A percentile compares a stretch with the other conserved stretches of the same genome.
Evolutionary conservation across 2,329 filamentous ascomycete species (phyloP).

Genomic region (Coniochaeta hoffmannii): DNA sequence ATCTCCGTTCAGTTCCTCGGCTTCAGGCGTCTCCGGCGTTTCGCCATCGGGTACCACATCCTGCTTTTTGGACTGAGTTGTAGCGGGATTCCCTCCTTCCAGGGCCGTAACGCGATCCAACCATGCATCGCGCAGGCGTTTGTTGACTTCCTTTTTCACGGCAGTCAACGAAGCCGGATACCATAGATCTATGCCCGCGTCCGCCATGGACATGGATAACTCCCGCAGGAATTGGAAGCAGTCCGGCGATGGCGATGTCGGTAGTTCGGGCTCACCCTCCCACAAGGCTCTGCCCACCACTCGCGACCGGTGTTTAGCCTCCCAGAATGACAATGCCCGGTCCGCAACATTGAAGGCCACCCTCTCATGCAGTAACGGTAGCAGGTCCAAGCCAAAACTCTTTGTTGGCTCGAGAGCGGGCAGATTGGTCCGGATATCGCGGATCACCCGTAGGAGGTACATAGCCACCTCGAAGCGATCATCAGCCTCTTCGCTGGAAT

Average conservation of each 20-base stretch:
- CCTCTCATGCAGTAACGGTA: slow-evolving; percentile 56
- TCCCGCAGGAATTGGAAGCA: slow-evolving; percentile 65
- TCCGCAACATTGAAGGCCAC: slow-evolving; percentile 49
- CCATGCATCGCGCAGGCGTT: slow-evolving; percentile 44
- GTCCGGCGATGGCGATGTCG: slow-evolving; percentile 68
- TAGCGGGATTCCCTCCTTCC: slow-evolving; percentile 9
- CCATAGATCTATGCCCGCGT: slow-evolving; percentile 73
- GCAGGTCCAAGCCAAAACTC: slow-evolving; percentile 50
- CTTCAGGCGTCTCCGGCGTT: slow-evolving; percentile 6
- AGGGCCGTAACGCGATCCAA: slow-evolving; percentile 28
- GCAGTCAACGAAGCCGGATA: slow-evolving; percentile 56
- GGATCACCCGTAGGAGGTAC: slow-evolving; percentile 66
- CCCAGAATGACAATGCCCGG: slow-evolving; percentile 33
- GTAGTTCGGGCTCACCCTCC: slow-evolving; percentile 71
- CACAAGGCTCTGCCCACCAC: slow-evolving; percentile 63
- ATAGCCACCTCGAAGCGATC: slow-evolving; percentile 47
- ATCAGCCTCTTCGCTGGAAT: slow-evolving; percentile 32
- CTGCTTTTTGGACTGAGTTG: slow-evolving; percentile 11
- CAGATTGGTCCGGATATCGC: slow-evolving; percentile 64
- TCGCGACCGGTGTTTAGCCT: slow-evolving; percentile 15
- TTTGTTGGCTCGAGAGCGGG: slow-evolving; percentile 44
- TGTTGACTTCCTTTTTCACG: slow-evolving; percentile 52
- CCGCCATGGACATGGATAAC: slow-evolving; percentile 60
- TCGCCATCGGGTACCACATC: slow-evolving; percentile 10
- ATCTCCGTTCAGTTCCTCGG: slow-evolving; percentile 7